Conservation (phyloP, 176 grass and related monocot species). For the Musa beccarii region DNA sequence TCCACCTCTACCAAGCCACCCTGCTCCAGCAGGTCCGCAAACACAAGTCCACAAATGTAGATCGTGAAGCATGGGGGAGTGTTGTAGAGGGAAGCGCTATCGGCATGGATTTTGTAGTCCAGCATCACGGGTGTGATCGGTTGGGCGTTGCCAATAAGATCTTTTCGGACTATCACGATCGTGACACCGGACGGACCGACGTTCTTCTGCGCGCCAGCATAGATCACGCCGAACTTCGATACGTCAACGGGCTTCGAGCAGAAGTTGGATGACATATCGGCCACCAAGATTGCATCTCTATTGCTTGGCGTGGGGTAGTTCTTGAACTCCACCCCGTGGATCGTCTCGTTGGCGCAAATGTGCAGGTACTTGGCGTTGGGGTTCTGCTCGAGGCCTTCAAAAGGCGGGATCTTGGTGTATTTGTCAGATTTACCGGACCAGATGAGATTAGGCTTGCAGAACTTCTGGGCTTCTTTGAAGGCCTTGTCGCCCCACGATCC, state of each 20-base stretch:
- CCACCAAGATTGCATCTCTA: conserved; percentile 51
- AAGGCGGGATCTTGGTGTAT: conserved; percentile 68
- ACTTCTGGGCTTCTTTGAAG: conserved; percentile 95
- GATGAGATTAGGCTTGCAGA: conserved; percentile 52
- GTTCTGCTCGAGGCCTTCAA: conserved; percentile 49
- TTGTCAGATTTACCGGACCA: conserved; percentile 87
- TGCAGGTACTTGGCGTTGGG: conserved; percentile 73
- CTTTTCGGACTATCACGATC: conserved; percentile 70
- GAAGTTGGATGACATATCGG: conserved; percentile 99
- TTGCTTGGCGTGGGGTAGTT: conserved; percentile 64
- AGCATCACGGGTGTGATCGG: conserved; percentile 89
- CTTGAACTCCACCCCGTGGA: conserved; percentile 99
- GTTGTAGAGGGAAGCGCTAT: conserved; percentile 90
- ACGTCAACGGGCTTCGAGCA: conserved; percentile 98
- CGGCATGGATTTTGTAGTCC: conserved; percentile 87
- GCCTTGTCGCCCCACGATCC: conserved; percentile 98
- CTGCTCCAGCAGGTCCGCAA: conserved; percentile 78
- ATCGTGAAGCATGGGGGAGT: conserved; percentile 90
- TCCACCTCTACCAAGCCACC: conserved; percentile 75
- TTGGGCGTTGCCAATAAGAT: conserved; percentile 74
- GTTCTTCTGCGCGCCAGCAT: conserved; percentile 96
- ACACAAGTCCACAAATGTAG: conserved; percentile 83
- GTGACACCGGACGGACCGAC: conserved; percentile 88
- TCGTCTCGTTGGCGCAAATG: conserved; percentile 98
- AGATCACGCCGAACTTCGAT: conserved; percentile 82